Base-by-base conservation (phyloP, 768 basidiomycete species). In the Suillus weaverae region DNA sequence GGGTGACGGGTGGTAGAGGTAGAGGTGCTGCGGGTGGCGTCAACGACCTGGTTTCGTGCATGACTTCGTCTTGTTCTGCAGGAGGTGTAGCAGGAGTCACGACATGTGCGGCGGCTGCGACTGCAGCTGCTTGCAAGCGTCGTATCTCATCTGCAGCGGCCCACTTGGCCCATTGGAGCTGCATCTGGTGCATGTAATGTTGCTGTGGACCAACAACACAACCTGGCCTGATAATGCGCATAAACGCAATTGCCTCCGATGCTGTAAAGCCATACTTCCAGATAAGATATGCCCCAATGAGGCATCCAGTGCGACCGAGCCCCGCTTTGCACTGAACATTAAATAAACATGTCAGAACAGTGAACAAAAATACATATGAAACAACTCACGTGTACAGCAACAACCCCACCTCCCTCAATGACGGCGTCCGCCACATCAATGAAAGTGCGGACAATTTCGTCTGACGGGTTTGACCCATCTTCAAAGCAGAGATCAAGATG, bases 231-330 rank as follows among this genome's bases (percentile, higher is more conserved):
- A 97, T 89, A 69, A 99, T 94, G 22, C 97, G 90, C 97, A 99
- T 99, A 78, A 96, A 98, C 0, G 91, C 97, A 63, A 99, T 99
- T 6, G 91, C 97, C 78, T 99, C 94, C 60, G 89, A 86, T 1
- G 97, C 97, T 20, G 95, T 94, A 75, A 99, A 99, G 26, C 93
- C 94, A 71, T 98, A 97, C 77, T 98, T 98, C 92, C 97, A 99
- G 66, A 97, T 93, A 62, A 99, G 85, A 81, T 98, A 99, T 10
- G 97, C 97, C 41, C 97, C 97, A 66, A 99, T 97, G 65, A 99
- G 83, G 5, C 95, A 97, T 4, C 97, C 97, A 7, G 97, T 99
- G 62, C 97, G 85, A 30, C 97, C 97, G 13, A 99, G 84, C 48
- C 97, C 97, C 57, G 97, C 97, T 82, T 97, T 97, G 76, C 95